Base-by-base conservation (phyloP, 139 green algal species). In the Tetratostichococcus sp. region DNA sequence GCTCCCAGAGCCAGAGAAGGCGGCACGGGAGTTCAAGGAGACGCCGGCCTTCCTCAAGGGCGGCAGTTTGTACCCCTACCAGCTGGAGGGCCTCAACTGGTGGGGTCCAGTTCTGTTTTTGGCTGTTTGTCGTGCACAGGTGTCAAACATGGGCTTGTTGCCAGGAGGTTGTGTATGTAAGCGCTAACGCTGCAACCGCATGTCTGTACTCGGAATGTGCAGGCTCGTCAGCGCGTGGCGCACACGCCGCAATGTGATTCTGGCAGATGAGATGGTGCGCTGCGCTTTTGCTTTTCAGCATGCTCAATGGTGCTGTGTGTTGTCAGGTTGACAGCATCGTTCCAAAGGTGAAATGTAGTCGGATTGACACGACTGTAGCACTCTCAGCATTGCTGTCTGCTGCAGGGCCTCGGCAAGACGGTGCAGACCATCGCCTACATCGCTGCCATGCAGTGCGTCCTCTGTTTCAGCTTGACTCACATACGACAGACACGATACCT, bases 81-180 rank as follows among this genome's bases (percentile, higher is more conserved):
- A 94, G 83, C 88, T 94, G 66, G 90, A 93, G 79, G 90, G 88
- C 16, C 85, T 94, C 26, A 93, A 93, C 84, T 94, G 90, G 88
- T 81, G 50, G 11, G 50, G 8, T 50, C 50, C 17, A n/a, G 17
- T 28, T 62, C 14, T 62, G 17, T 2, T n/a, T n/a, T 5, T 62
- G 14, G 19, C 14, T 62, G 8, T 14, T 50, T 14, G 14, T 8
- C 8, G 8, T 50, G 8, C 8, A 50, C 39, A 8, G 39, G 39
- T 50, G 8, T 50, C 39, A 50, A 50, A n/a, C n/a, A n/a, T n/a
- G n/a, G n/a, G n/a, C n/a, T n/a, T n/a, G n/a, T n/a, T n/a, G n/a
- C n/a, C n/a, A n/a, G n/a, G n/a, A n/a, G n/a, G n/a, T n/a, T n/a
- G n/a, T n/a, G n/a, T n/a, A n/a, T n/a, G 8, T 50, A 14, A 50